phyloP scores from a whole-genome alignment of 805 yeast genomes.

The Candida pseudoglaebosa region DNA sequence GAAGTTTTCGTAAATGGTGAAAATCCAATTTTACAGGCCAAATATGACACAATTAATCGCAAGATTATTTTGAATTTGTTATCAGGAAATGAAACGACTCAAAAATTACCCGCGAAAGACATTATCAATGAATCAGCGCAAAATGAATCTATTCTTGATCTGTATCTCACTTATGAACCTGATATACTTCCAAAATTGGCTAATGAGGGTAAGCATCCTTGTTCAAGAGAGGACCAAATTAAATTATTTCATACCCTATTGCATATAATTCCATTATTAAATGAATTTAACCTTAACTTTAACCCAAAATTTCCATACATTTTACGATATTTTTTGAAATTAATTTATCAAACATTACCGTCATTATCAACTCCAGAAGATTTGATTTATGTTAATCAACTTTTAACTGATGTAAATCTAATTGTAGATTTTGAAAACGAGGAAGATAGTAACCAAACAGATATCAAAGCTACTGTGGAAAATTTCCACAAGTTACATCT shows the following conservation, averaged over 20 bases:
- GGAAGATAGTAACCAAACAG: constrained; percentile 10
- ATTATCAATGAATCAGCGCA: not conserved
- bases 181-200: not conserved
- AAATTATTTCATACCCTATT: constrained; percentile 13
- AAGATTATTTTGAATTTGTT: constrained; percentile 13
- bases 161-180: not conserved
- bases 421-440: constrained; percentile 29
- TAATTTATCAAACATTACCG: constrained; percentile 18
- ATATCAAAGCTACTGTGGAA: constrained; percentile 19
- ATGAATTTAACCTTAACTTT: constrained; percentile 23
- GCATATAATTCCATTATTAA: constrained; percentile 22
- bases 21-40: constrained; percentile 14
- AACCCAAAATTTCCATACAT: constrained; percentile 18
- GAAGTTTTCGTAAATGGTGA: constrained; percentile 6
- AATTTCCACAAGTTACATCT: constrained; percentile 21
- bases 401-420: constrained; percentile 16
- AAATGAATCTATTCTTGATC: not conserved
- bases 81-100: constrained; percentile 12
- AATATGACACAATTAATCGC: constrained; percentile 11
- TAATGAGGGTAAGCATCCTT: constrained; percentile 3
- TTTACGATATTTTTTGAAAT: constrained; percentile 20
- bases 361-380: constrained; percentile 16
- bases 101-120: not conserved
- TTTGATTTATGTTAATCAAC: constrained; percentile 17
- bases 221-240: constrained; percentile 13